Evolutionary conservation across 768 basidiomycete genomes (phyloP), one percentile per base, ranked within the genome.

Genomic region (Rhizopogon sp.): DNA sequence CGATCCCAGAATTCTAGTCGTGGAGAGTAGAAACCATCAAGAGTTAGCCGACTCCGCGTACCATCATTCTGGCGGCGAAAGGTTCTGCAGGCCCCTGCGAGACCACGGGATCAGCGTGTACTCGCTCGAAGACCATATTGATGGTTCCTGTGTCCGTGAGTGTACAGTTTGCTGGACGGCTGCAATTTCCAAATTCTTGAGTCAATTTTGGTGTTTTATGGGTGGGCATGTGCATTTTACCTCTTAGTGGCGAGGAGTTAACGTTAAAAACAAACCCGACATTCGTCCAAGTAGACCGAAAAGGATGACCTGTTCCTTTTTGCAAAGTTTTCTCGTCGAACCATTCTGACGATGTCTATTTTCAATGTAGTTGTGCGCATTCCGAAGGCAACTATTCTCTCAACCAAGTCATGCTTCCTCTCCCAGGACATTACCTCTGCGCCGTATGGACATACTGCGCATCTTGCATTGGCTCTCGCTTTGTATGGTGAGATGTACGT

Each of bases 401-500:
- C 88, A 33, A 78, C 76, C 43, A 76, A 75, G 59, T 79, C 80
- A 0, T 85, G 81, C 66, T 72, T 76, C 41, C 64, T 83, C 44
- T 73, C 77, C 35, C 66, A 65, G 22, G 57, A 64, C 43, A 78
- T 88, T 35, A 62, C 76, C 0, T 58, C 72, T 13, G 70, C 69
- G 28, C 78, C 79, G 9, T 80, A 78, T 62, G 88, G 87, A 2
- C 74, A 78, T 35, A 78, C 72, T 39, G 84, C 86, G 3, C 80
- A 81, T 46, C 74, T 88, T 35, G 75, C 79, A 37, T 76, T 89
- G 5, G 72, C 87, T 10, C 68, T 87, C 28, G 87, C 83, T 11
- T 70, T 90, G 20, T 84, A 84, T 56, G 72, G 71, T 31, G 88
- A 90, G 68, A 68, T 84, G 88, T 88, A 64, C 71, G 80, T 71